phyloP scores from a whole-genome alignment of 2,329 filamentous ascomycete species.

The Fusarium bactridioides region DNA sequence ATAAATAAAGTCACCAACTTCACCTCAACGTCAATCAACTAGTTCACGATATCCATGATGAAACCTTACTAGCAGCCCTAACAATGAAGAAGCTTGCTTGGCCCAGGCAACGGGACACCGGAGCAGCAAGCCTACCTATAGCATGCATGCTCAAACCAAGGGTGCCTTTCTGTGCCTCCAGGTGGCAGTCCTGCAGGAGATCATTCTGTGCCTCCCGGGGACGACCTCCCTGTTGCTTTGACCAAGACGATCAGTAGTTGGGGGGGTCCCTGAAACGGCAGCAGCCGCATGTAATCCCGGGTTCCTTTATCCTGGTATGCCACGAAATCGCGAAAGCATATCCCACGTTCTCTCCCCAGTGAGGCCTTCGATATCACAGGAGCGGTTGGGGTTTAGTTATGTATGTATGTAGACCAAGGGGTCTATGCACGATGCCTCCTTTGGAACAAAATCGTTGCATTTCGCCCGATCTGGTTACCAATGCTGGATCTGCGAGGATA shows the following conservation, averaged over 20 bases:
- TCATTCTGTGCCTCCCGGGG: slow-evolving; percentile 32
- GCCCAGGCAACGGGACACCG: slow-evolving; percentile 14
- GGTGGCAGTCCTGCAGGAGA: slow-evolving; percentile 29
- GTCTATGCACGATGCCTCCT: slow-evolving; percentile 1
- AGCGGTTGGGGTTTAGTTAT: not conserved
- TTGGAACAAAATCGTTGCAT: slow-evolving; percentile 5
- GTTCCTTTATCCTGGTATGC: not conserved
- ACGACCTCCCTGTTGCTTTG: slow-evolving; percentile 15
- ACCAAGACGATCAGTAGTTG: slow-evolving; percentile 29
- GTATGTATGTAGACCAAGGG: not conserved
- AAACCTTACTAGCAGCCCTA: not conserved
- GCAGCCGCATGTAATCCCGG: slow-evolving; percentile 35
- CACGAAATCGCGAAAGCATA: not conserved
- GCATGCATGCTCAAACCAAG: slow-evolving; percentile 19
- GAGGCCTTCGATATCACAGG: not conserved
- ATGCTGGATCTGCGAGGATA: slow-evolving; percentile 2
- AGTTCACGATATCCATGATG: not conserved
- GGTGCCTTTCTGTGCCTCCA: slow-evolving; percentile 8
- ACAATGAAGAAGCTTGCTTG: not conserved
- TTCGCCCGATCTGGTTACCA: not conserved
- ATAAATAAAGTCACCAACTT: not conserved
- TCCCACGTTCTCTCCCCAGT: not conserved
- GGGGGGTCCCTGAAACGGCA: slow-evolving; percentile 31
- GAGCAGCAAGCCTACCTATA: slow-evolving; percentile 6
- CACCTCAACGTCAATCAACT: not conserved